Conservation (phyloP, 768 basidiomycete genomes). For the Sporobolomyces phaffii region DNA sequence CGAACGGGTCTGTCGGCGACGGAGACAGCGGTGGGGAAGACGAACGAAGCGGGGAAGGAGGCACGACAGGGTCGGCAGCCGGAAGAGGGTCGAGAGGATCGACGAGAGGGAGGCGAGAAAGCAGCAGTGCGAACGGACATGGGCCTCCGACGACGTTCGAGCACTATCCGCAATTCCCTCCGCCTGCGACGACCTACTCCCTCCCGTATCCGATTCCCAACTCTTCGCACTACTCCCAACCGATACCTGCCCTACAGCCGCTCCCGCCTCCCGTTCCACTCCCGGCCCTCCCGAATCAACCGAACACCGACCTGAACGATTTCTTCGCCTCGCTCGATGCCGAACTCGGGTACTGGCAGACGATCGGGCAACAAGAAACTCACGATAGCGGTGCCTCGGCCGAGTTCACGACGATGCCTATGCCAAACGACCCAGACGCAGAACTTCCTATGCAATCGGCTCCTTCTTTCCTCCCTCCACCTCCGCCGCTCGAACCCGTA, state of each 20-base stretch:
- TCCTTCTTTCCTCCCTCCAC: not conserved
- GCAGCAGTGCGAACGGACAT: not conserved
- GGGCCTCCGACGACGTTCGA: not conserved
- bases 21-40: not conserved
- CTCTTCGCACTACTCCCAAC: conserved; percentile 7
- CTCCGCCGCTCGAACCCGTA: not conserved
- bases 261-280: conserved; percentile 2
- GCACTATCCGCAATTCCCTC: conserved; percentile 1
- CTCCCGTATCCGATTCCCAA: not conserved
- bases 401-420: conserved; percentile 16
- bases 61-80: not conserved
- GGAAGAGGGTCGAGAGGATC: not conserved
- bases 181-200: not conserved
- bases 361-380: not conserved
- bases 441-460: not conserved
- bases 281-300: conserved; percentile 6
- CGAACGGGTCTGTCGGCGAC: not conserved
- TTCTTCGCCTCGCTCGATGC: conserved; percentile 26
- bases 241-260: not conserved
- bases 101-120: not conserved
- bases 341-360: conserved; percentile 24
- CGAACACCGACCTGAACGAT: conserved; percentile 11
- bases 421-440: conserved; percentile 6
- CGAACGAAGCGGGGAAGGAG: not conserved
- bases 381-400: conserved; percentile 2